These are phyloP conservation scores for Liquidambar formosana DNA, from an alignment of 164 flowering plant species.

Conservation along the genomic window DNA sequence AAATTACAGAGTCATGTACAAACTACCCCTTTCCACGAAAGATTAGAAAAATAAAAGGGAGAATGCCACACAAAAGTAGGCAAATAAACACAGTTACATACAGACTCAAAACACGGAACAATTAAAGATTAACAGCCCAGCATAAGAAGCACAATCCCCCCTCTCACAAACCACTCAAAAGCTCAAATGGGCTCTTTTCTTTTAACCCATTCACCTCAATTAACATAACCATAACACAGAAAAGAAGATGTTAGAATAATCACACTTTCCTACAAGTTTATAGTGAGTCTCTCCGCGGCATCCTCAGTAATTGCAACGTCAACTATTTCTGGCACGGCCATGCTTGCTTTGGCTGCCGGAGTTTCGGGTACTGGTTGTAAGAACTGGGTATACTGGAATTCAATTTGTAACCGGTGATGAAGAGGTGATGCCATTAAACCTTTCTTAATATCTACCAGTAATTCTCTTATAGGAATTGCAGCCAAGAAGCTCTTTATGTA, in stretches of 20 bases:
- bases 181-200: conserved; percentile 18
- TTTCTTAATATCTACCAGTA: conserved; percentile 83
- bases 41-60: not conserved
- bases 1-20: not conserved
- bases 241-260: conserved; percentile 26
- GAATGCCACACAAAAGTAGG: not conserved
- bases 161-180: conserved; percentile 7
- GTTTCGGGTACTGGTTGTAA: conserved; percentile 27
- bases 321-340: not conserved
- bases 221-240: conserved; percentile 7
- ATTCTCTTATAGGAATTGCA: conserved; percentile 92
- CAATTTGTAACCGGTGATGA: conserved; percentile 90
- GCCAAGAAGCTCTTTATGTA: conserved; percentile 94
- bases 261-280: conserved; percentile 39
- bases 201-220: conserved; percentile 22
- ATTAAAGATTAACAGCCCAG: not conserved
- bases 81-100: not conserved
- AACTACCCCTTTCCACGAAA: not conserved
- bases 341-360: conserved; percentile 16
- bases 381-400: conserved; percentile 70
- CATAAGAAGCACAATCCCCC: not conserved
- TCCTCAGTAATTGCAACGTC: conserved; percentile 17
- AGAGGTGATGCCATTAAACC: conserved; percentile 70
- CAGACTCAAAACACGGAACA: not conserved
- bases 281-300: conserved; percentile 17